Conservation (phyloP, 768 basidiomycete genomes). For the Tricholoma hemisulphureum region DNA sequence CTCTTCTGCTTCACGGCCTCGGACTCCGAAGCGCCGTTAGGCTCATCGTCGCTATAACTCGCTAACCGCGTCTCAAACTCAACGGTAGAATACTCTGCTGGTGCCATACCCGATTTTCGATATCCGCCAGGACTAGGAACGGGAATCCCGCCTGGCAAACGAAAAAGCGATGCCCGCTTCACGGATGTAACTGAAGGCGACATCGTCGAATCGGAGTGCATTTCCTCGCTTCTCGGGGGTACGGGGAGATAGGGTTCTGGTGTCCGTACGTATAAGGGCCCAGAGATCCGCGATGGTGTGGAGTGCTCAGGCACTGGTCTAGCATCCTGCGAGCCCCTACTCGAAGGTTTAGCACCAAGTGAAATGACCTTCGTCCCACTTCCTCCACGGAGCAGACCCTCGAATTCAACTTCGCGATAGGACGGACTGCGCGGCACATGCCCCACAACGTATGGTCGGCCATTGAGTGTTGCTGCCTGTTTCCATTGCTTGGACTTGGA, state of each 20-base stretch:
- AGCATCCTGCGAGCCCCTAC: constrained; percentile 12
- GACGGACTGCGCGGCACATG: constrained; percentile 52
- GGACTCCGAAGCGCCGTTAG: constrained; percentile 34
- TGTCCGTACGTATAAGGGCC: constrained; percentile 19
- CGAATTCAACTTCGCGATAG: constrained; percentile 74
- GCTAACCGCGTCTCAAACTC: constrained; percentile 83
- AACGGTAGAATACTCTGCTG: constrained; percentile 77
- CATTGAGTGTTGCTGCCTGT: constrained; percentile 77
- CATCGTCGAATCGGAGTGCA: constrained; percentile 32
- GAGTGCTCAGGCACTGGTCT: constrained; percentile 11
- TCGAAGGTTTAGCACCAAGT: constrained; percentile 28
- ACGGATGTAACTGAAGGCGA: constrained; percentile 28
- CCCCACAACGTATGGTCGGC: constrained; percentile 68
- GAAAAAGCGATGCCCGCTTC: constrained; percentile 55
- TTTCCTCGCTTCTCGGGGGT: constrained; percentile 33
- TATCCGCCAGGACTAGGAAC: constrained; percentile 52
- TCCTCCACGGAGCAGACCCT: constrained; percentile 63
- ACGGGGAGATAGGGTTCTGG: constrained; percentile 18
- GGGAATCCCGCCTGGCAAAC: constrained; percentile 50
- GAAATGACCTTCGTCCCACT: constrained; percentile 46
- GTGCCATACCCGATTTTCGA: constrained; percentile 51
- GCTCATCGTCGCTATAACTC: constrained; percentile 54
- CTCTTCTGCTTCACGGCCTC: constrained; percentile 47
- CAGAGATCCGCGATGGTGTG: constrained; percentile 19
- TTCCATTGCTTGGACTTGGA: constrained; percentile 69